Evolutionary conservation across 495 filamentous ascomycete genomes (phyloP), one percentile per base, ranked within the genome.

Genomic region (Aspergillus kassunensis): DNA sequence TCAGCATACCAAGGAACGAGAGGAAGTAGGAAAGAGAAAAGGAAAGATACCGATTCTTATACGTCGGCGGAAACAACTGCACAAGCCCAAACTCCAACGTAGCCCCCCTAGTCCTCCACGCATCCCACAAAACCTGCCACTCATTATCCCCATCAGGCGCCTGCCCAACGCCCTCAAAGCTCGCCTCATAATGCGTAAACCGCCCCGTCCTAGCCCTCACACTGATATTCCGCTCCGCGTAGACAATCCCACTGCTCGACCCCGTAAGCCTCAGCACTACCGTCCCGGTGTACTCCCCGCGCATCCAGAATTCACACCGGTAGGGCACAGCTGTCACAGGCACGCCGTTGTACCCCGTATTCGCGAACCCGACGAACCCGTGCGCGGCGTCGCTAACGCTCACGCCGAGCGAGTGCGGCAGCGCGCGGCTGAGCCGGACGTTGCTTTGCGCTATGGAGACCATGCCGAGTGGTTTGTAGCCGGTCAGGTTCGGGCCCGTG

Each of bases 51-150:
- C 60, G 49, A 2, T 36, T 33, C 19, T 65, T 49, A 45, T 53
- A 88, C 6, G 84, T 88, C 6, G 83, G 83, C 3, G 83, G 84
- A 61, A 87, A 89, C 23, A 89, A 53, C 34, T 79, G 79, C 52
- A 88, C 79, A 25, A 87, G 62, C 43, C 82, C 79, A 57, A 89
- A 84, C 50, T 84, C 81, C 43, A 87, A 74, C 4, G 70, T 72
- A 6, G 64, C 66, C 0, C 68, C 71, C 16, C 61, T 58, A 9
- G 69, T 67, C 33, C 71, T 72, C 8, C 71, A 61, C 1, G 72
- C 68, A 54, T 86, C 73, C 51, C 85, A 80, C 4, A 79, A 79
- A 27, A 88, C 55, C 2, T 75, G 75, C 59, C 85, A 85, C 29
- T 83, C 83, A 56, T 88, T 89, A 30, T 87, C 82, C 37, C 74